Conservation (phyloP, 148 eudicot genomes). For the Amaranthus hypochondriacus region DNA sequence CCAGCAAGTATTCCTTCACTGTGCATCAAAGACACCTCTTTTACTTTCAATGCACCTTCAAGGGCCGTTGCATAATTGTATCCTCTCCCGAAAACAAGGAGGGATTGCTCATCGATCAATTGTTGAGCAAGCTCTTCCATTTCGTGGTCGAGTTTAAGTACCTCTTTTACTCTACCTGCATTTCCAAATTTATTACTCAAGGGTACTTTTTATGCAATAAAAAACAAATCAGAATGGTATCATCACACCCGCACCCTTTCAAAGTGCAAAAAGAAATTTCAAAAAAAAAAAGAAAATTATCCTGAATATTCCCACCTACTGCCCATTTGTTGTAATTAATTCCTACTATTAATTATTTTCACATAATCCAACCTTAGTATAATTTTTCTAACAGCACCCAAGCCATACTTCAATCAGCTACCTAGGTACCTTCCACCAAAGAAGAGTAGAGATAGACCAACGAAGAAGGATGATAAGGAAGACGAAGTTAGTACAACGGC, state of each 20-base stretch:
- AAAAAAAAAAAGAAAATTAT: not conserved
- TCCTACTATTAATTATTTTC: too few relatives aligned
- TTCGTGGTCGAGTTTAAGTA: constrained; percentile 78
- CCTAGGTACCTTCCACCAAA: too few relatives aligned
- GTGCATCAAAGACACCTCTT: constrained; percentile 97
- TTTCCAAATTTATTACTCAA: not conserved
- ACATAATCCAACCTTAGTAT: too few relatives aligned
- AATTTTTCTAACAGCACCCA: too few relatives aligned
- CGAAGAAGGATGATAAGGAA: too few relatives aligned
- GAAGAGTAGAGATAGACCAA: too few relatives aligned
- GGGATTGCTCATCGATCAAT: constrained; percentile 82
- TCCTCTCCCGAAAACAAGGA: constrained; percentile 96
- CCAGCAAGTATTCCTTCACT: constrained; percentile 99
- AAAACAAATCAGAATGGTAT: too few relatives aligned
- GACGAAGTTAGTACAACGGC: too few relatives aligned
- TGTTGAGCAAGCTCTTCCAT: constrained; percentile 88
- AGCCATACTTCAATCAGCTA: too few relatives aligned
- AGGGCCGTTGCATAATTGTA: constrained; percentile 96
- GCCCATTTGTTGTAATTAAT: not conserved
- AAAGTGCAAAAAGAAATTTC: not conserved
- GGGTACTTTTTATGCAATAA: not conserved
- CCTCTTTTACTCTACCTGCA: constrained; percentile 81
- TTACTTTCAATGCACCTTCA: constrained; percentile 96
- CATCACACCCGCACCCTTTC: not conserved
- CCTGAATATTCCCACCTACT: too few relatives aligned